Percentiles rank a stretch among this genome's conserved stretches.
Conservation (phyloP, 2,329 filamentous ascomycete genomes). For the Blastomyces parvus region DNA sequence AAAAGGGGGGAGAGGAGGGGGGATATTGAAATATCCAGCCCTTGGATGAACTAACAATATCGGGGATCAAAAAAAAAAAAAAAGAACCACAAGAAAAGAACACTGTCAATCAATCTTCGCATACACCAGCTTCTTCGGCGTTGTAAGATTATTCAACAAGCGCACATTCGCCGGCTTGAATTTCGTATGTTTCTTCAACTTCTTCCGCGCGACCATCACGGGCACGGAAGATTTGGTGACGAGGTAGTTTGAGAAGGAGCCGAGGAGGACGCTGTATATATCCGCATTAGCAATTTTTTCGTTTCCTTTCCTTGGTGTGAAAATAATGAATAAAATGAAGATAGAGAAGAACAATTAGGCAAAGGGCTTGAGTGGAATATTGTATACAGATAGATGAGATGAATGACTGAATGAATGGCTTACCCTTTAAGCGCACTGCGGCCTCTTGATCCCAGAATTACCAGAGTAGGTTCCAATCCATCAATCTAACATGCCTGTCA, state of each 20-base stretch:
- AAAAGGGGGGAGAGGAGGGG: neutral
- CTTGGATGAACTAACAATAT: neutral
- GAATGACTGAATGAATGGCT: constrained; percentile 31
- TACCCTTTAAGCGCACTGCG: constrained; percentile 89
- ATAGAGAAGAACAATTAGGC: neutral
- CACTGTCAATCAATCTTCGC: constrained; percentile 60
- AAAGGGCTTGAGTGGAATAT: neutral
- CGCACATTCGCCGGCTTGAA: constrained; percentile 61
- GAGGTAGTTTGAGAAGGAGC: constrained; percentile 94
- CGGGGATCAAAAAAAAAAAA: no score
- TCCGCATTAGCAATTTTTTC: neutral
- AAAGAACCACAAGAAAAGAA: neutral
- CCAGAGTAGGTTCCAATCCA: constrained; percentile 77
- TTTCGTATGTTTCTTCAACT: constrained; percentile 76
- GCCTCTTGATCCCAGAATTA: constrained; percentile 85
- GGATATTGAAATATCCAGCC: neutral
- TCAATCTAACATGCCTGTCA: constrained; percentile 54
- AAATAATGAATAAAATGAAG: neutral
- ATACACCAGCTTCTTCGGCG: constrained; percentile 57
- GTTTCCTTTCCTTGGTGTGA: neutral
- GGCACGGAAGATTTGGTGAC: constrained; percentile 94
- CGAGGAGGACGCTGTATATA: constrained; percentile 66
- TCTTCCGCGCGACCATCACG: constrained; percentile 94
- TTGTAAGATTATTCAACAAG: constrained; percentile 72
- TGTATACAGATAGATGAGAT: neutral